phyloP scores from a whole-genome alignment of 768 basidiomycete genomes.

The Coprinopsis cinerea region DNA sequence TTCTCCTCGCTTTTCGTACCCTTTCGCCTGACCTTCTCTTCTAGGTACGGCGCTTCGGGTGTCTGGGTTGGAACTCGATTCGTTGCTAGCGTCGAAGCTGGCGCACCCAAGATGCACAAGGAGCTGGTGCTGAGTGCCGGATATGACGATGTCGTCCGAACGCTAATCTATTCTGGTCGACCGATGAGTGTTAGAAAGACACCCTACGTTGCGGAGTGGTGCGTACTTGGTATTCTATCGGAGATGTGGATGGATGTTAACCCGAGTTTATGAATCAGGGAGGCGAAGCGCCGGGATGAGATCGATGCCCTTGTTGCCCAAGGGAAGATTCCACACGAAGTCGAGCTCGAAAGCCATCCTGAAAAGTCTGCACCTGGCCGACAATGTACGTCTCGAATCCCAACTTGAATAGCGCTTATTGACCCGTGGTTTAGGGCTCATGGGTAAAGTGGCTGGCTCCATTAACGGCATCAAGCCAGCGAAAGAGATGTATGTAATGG shows the following conservation, averaged over 20 bases:
- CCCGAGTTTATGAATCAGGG: conserved; percentile 33
- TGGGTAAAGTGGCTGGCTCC: conserved; percentile 73
- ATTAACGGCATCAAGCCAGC: conserved; percentile 81
- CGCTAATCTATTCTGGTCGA: conserved; percentile 71
- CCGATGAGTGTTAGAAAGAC: conserved; percentile 82
- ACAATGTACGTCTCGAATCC: conserved; percentile 41
- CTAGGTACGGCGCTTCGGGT: conserved; percentile 73
- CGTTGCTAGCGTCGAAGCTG: conserved; percentile 76
- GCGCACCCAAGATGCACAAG: conserved; percentile 71
- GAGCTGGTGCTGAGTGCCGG: conserved; percentile 60
- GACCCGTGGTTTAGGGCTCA: conserved; percentile 46
- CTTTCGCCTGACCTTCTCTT: background rate
- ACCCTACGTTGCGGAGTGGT: conserved; percentile 73
- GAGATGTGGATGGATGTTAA: background rate
- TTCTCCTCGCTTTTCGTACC: background rate
- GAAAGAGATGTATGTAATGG: conserved; percentile 66
- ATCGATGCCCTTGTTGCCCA: conserved; percentile 50
- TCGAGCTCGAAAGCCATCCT: conserved; percentile 64
- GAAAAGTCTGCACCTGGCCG: conserved; percentile 56
- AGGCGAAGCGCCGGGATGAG: conserved; percentile 54
- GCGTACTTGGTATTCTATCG: conserved; percentile 13
- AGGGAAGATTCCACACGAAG: conserved; percentile 72
- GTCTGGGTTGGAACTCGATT: conserved; percentile 90
- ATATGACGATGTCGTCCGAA: conserved; percentile 70
- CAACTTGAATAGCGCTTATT: background rate